Evolutionary conservation across 768 basidiomycete genomes (phyloP).

Genomic region (Piloderma croceum): DNA sequence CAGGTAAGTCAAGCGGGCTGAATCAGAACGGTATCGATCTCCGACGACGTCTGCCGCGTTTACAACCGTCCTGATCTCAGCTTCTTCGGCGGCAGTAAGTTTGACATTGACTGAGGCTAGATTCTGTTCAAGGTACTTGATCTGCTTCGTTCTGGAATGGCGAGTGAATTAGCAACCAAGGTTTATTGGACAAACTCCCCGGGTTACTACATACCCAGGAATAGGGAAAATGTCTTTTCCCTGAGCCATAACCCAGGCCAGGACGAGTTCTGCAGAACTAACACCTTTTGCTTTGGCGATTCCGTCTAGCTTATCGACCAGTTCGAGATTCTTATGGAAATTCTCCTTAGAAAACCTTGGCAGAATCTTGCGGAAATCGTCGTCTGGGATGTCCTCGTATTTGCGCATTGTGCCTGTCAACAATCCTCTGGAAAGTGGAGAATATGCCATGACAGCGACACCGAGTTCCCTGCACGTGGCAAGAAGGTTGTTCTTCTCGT

Average conservation of each 20-base stretch:
- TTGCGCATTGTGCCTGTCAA: too few relatives aligned
- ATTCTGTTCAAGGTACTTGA: too few relatives aligned
- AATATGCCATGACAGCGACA: constrained; percentile 28
- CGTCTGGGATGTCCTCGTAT: constrained; percentile 24
- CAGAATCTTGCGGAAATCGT: constrained; percentile 22
- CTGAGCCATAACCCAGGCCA: constrained; percentile 39
- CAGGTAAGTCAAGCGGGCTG: too few relatives aligned
- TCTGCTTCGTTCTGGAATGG: too few relatives aligned
- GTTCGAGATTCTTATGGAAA: constrained; percentile 28
- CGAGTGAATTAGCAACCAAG: too few relatives aligned
- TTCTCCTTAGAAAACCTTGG: constrained; percentile 30
- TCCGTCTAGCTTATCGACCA: constrained; percentile 27
- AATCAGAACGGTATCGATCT: too few relatives aligned
- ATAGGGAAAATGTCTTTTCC: constrained; percentile 35
- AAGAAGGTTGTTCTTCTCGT: constrained; percentile 18
- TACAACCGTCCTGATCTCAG: too few relatives aligned
- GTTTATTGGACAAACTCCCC: too few relatives aligned
- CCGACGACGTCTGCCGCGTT: too few relatives aligned
- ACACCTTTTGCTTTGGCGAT: constrained; percentile 27
- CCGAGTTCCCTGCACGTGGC: constrained; percentile 24
- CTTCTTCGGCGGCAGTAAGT: too few relatives aligned
- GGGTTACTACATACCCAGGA: too few relatives aligned
- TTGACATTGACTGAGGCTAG: too few relatives aligned
- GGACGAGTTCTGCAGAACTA: constrained; percentile 22
- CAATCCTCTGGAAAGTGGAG: constrained; percentile 32